Evolutionary conservation across 208 protist species (phyloP), one percentile per base, ranked within the genome.

Genomic region (Crithidia acanthocephali): DNA sequence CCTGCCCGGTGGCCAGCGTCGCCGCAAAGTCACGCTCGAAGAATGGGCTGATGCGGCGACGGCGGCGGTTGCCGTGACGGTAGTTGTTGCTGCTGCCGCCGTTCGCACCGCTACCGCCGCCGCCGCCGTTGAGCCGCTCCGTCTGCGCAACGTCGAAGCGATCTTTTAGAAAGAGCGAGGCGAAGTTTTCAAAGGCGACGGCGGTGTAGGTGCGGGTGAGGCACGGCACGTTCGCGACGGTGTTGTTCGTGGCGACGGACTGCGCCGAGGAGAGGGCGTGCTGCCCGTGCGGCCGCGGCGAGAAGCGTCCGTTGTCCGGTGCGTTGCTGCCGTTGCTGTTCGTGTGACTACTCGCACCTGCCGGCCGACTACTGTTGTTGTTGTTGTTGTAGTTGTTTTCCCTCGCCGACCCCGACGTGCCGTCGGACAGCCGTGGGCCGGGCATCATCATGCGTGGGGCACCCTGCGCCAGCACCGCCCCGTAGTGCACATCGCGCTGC

Each of bases 131-230:
- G 13, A 51, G 30, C 33, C 61, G 55, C 40, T 79, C 68, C 35
- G 68, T 44, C 66, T 80, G 67, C 27, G 64, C 53, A 7, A 79
- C 59, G 60, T 88, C 86, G 30, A 70, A 67, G 45, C 72, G 67
- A n/a, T 80, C 64, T 56, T 88, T 90, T 2, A 88, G 78, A 55
- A 91, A 91, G 62, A 94, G 72, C 27, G 84, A 90, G 1, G 88
- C 84, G 37, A 88, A 71, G 28, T 60, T 33, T 45, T 86, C 81
- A 63, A 85, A 94, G 44, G 81, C 72, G 27, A 84, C 80, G 9
- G 79, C 55, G 45, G 66, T 18, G 68, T 68, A 84, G 27, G 72
- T 72, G 44, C 42, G 22, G 3, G 66, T 68, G 32, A 32, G 56
- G 18, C 44, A n/a, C 44, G 44, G 44, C 16, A 48, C 44, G 18